Evolutionary conservation across 768 basidiomycete species (phyloP).

Genomic region (Chlorophyllum brunneum): DNA sequence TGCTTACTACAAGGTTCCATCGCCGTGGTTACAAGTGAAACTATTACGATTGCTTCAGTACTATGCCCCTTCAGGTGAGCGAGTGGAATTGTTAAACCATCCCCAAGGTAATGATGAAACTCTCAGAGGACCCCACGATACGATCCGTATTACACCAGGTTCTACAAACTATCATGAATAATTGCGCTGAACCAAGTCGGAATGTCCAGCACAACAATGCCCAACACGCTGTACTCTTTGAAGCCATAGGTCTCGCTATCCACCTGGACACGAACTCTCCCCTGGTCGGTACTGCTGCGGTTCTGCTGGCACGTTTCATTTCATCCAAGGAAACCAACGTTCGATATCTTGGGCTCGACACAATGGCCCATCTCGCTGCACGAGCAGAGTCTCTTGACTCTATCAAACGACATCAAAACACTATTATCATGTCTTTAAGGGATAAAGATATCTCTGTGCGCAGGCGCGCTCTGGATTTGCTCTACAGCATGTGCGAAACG

Average conservation of each 20-base stretch:
- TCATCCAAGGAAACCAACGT: conserved; percentile 99
- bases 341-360: conserved; percentile 94
- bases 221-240: conserved; percentile 96
- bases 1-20: conserved; percentile 96
- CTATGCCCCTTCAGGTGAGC: conserved; percentile 88
- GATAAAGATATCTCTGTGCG: conserved; percentile 98
- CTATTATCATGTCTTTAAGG: conserved; percentile 89
- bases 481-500: conserved; percentile 99
- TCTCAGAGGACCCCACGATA: conserved; percentile 77
- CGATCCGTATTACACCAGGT: conserved; percentile 75
- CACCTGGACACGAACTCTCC: conserved; percentile 91
- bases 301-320: conserved; percentile 92
- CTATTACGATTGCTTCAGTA: conserved; percentile 90
- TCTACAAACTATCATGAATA: conserved; percentile 87
- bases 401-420: conserved; percentile 93
- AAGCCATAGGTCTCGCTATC: conserved; percentile 95
- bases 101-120: too few relatives aligned
- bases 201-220: conserved; percentile 99
- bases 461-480: conserved; percentile 86
- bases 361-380: conserved; percentile 97
- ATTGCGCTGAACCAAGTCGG: conserved; percentile 82
- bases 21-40: conserved; percentile 97
- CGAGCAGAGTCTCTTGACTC: conserved; percentile 87
- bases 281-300: conserved; percentile 82
- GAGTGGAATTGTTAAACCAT: not conserved